Conservation (phyloP, 2,329 filamentous ascomycete genomes). For the Meredithiella fracta region DNA sequence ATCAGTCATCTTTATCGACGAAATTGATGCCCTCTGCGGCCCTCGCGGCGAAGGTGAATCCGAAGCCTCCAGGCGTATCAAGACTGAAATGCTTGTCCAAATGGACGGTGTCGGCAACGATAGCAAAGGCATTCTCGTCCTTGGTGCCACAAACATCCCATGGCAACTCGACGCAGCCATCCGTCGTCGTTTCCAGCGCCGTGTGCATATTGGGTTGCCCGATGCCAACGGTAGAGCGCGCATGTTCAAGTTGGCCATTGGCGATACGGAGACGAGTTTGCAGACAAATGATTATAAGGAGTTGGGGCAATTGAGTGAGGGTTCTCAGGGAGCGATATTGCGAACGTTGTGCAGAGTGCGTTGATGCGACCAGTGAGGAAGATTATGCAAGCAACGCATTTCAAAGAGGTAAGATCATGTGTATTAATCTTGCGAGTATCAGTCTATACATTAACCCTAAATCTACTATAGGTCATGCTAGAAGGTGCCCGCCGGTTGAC, state of each 20-base stretch:
- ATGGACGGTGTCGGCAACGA: conserved; percentile 99
- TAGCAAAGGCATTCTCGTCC: conserved; percentile 78
- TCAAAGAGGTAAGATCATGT: conserved; percentile 58
- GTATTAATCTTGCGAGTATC: too few relatives aligned
- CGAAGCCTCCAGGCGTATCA: conserved; percentile 91
- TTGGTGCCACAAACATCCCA: conserved; percentile 94
- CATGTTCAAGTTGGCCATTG: conserved; percentile 94
- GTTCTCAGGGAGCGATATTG: conserved; percentile 96
- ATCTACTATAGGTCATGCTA: conserved; percentile 43
- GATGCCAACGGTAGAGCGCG: conserved; percentile 72
- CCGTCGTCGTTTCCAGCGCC: conserved; percentile 81
- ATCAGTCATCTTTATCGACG: conserved; percentile 96
- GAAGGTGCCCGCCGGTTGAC: conserved; percentile 56
- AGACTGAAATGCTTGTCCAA: conserved; percentile 93
- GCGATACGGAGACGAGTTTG: conserved; percentile 76
- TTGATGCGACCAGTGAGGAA: conserved; percentile 95
- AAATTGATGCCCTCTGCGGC: conserved; percentile 91
- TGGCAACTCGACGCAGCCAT: conserved; percentile 98
- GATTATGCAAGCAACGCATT: conserved; percentile 94
- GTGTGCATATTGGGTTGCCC: conserved; percentile 88
- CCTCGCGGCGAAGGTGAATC: conserved; percentile 89
- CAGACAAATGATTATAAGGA: conserved; percentile 61
- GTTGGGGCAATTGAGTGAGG: conserved; percentile 69
- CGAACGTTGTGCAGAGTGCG: conserved; percentile 86
- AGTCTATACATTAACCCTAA: background rate